Evolutionary conservation across 768 basidiomycete genomes (phyloP), one percentile per base, ranked within the genome.

Genomic region (Tylopilus sp.): DNA sequence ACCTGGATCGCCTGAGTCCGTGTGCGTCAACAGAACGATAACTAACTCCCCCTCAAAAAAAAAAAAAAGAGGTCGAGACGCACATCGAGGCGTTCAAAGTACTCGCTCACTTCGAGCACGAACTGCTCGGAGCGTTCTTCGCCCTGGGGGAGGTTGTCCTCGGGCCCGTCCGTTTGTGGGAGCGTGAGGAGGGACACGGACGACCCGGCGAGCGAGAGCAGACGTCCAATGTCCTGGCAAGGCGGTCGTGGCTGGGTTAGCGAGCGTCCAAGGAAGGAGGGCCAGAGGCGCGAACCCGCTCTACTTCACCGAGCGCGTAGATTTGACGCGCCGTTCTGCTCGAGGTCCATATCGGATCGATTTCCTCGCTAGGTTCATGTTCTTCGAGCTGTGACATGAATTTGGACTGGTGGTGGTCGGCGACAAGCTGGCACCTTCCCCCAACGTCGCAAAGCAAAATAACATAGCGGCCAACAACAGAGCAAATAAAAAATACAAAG

Each of bases 41-140:
- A n/a, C n/a, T n/a, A n/a, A n/a, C n/a, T n/a, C n/a, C n/a, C n/a
- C n/a, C n/a, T n/a, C n/a, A n/a, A n/a, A n/a, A n/a, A n/a, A n/a
- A n/a, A n/a, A n/a, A n/a, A n/a, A n/a, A n/a, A n/a, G n/a, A n/a
- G n/a, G n/a, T n/a, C n/a, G 23, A 36, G 36, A 22, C 47, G 55
- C 60, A 91, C 89, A 65, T 92, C 85, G 9, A 91, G 75, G 23
- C 85, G 82, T 59, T 90, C 85, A 62, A 91, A 92, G 68, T 91
- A 91, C 63, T 90, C 86, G 73, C 85, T 85, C 46, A 87, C 87
- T 72, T 91, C 87, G 38, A 86, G 75, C 36, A 91, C 89, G 57
- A 92, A 91, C 61, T 89, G 86, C 63, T 91, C 88, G 13, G 87
- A 89, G 31, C 89, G 77, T 68, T 92, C 89, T 53, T 85, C 89